Conservation (phyloP, 257 asterid species). For the Mitragyna speciosa region DNA sequence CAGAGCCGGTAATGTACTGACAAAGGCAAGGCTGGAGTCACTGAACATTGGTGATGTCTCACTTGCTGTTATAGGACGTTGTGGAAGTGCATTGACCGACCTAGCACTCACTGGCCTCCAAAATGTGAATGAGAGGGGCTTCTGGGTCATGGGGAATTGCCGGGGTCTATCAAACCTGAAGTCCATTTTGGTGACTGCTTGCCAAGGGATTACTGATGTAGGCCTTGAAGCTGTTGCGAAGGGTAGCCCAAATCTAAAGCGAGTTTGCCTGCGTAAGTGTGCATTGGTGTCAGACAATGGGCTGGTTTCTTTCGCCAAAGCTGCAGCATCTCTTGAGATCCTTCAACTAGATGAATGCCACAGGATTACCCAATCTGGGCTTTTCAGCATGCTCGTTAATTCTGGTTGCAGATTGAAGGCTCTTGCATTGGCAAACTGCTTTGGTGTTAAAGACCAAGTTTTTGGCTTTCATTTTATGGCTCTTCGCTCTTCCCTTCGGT, state of each 20-base stretch:
- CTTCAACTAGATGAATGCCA: constrained; percentile 72
- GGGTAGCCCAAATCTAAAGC: constrained; percentile 70
- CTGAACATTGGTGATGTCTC: constrained; percentile 68
- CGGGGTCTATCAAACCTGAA: constrained; percentile 73
- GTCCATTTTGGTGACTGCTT: constrained; percentile 56
- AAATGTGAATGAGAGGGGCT: constrained; percentile 81
- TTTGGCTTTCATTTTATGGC: constrained; percentile 38
- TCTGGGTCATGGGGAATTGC: constrained; percentile 96
- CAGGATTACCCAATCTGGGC: constrained; percentile 70
- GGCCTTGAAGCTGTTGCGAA: constrained; percentile 64
- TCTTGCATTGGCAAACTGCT: constrained; percentile 61
- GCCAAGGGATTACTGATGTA: constrained; percentile 69
- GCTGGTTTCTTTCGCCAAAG: constrained; percentile 54
- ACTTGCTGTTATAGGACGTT: constrained; percentile 88
- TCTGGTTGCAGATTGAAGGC: constrained; percentile 58
- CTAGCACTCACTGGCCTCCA: constrained; percentile 54
- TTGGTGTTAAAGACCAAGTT: constrained; percentile 58
- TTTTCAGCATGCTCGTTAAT: constrained; percentile 60
- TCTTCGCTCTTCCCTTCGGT: constrained; percentile 49
- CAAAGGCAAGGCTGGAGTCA: constrained; percentile 58
- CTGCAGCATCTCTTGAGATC: constrained; percentile 56
- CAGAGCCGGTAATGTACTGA: constrained; percentile 55
- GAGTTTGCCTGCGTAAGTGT: constrained; percentile 49
- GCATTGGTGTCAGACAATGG: constrained; percentile 74
- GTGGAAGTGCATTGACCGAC: constrained; percentile 63